A percentile compares a stretch with the other conserved stretches of the same genome.
Evolutionary conservation across 805 yeast species (phyloP).

Genomic region (Yamadazyma tumulicola): DNA sequence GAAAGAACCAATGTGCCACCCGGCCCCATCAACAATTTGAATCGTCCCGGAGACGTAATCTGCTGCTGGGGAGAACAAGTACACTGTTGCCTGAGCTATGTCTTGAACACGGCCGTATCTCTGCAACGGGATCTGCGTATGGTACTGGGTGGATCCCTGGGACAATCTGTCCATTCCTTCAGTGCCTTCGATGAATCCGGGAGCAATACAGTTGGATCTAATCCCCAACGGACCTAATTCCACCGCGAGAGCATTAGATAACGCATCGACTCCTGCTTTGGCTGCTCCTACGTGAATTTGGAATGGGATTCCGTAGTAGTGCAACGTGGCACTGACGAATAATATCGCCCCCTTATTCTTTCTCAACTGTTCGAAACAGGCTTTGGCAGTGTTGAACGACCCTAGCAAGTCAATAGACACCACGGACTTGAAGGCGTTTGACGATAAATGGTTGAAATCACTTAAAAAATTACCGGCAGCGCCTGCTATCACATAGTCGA

Average conservation of each 20-base stretch:
- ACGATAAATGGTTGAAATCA: slow-evolving; percentile 42
- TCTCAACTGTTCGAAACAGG: slow-evolving; percentile 34
- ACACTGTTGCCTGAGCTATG: slow-evolving; percentile 84
- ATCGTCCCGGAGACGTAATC: slow-evolving; percentile 74
- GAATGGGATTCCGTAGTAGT: slow-evolving; percentile 44
- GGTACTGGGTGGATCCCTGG: slow-evolving; percentile 25
- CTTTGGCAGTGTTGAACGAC: slow-evolving; percentile 40
- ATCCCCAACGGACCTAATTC: slow-evolving; percentile 90
- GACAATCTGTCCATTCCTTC: slow-evolving; percentile 72
- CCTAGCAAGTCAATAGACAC: slow-evolving; percentile 39
- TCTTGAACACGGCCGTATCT: slow-evolving; percentile 68
- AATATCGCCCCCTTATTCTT: slow-evolving; percentile 45
- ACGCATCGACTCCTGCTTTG: slow-evolving; percentile 92
- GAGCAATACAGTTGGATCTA: slow-evolving; percentile 80
- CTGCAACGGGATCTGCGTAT: slow-evolving; percentile 56
- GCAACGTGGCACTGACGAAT: slow-evolving; percentile 42
- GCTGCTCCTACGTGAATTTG: slow-evolving; percentile 93
- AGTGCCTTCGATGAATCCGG: slow-evolving; percentile 83
- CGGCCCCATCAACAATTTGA: slow-evolving; percentile 83
- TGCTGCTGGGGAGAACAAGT: slow-evolving; percentile 78
- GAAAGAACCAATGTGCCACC: slow-evolving; percentile 67
- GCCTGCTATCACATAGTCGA: slow-evolving; percentile 43
- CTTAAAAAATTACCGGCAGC: slow-evolving; percentile 42
- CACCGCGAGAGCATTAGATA: slow-evolving; percentile 77
- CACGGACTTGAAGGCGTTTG: slow-evolving; percentile 40